Conservation (phyloP, 345 rosid genomes). For the Rhodamnia rubescens region DNA sequence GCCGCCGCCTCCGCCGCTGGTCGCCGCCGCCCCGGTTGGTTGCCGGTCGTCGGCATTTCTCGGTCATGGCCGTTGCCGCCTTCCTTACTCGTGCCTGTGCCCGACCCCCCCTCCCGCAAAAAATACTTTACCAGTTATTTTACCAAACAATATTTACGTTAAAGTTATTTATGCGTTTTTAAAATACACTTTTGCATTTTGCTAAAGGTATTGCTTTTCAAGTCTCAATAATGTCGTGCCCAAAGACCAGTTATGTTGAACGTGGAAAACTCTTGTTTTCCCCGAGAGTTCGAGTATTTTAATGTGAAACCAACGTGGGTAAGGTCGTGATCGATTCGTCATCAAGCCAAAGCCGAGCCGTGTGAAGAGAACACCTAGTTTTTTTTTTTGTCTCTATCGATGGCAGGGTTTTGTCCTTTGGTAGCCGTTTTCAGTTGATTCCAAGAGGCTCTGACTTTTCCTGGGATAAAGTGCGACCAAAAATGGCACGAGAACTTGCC, state of each 20-base stretch:
- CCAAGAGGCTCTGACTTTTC: neutral
- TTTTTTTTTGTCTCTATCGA: neutral
- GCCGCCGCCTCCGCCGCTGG: too few relatives aligned
- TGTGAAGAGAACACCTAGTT: neutral
- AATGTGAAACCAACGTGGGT: neutral
- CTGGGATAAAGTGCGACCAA: neutral
- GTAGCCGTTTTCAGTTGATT: neutral
- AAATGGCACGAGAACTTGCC: neutral
- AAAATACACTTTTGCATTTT: too few relatives aligned
- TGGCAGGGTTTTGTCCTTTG: neutral
- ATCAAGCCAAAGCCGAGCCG: neutral
- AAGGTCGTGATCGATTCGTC: neutral
- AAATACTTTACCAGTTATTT: too few relatives aligned
- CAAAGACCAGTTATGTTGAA: neutral
- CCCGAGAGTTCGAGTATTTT: neutral
- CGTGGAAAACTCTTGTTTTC: neutral
- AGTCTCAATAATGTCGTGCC: too few relatives aligned
- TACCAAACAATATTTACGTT: too few relatives aligned
- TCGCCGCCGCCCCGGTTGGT: too few relatives aligned
- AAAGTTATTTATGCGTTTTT: too few relatives aligned
- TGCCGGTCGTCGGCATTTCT: too few relatives aligned
- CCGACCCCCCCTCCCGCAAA: too few relatives aligned
- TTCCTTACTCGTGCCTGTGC: too few relatives aligned
- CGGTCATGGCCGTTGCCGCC: too few relatives aligned
- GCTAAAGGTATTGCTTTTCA: too few relatives aligned